phyloP scores from a whole-genome alignment of 768 basidiomycete genomes.

The Rhizopogon vesiculosus region DNA sequence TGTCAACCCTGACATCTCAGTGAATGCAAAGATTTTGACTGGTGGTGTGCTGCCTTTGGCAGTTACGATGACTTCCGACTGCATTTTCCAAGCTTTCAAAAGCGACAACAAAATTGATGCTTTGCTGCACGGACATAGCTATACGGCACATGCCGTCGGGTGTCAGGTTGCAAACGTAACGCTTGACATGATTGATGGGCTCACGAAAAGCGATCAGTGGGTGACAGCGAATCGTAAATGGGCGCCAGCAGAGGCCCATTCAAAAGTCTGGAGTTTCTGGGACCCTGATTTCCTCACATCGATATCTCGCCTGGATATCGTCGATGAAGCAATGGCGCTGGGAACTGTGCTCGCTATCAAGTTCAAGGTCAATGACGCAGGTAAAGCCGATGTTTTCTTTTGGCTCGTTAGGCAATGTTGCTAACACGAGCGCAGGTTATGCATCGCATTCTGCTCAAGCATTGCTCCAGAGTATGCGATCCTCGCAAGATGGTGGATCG shows the following conservation, averaged over 20 bases:
- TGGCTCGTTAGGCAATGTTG: not conserved
- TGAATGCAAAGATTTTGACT: conserved; percentile 90
- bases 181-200: conserved; percentile 56
- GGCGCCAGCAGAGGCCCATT: conserved; percentile 25
- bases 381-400: conserved; percentile 31
- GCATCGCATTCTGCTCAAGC: conserved; percentile 61
- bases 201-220: conserved; percentile 52
- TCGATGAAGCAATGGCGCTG: conserved; percentile 80
- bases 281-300: conserved; percentile 61
- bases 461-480: conserved; percentile 49
- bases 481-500: conserved; percentile 14
- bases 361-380: conserved; percentile 50
- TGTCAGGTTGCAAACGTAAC: conserved; percentile 89
- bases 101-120: conserved; percentile 78
- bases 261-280: conserved; percentile 84
- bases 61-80: conserved; percentile 75
- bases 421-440: conserved; percentile 36
- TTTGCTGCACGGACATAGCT: conserved; percentile 91
- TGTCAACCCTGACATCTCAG: conserved; percentile 79
- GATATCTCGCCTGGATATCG: conserved; percentile 48
- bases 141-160: conserved; percentile 91
- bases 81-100: conserved; percentile 77
- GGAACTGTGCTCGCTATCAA: conserved; percentile 84
- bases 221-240: conserved; percentile 54
- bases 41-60: conserved; percentile 88